Evolutionary conservation across 306 rosid genomes (phyloP), one percentile per base, ranked within the genome.

Genomic region (Mimosa pudica): DNA sequence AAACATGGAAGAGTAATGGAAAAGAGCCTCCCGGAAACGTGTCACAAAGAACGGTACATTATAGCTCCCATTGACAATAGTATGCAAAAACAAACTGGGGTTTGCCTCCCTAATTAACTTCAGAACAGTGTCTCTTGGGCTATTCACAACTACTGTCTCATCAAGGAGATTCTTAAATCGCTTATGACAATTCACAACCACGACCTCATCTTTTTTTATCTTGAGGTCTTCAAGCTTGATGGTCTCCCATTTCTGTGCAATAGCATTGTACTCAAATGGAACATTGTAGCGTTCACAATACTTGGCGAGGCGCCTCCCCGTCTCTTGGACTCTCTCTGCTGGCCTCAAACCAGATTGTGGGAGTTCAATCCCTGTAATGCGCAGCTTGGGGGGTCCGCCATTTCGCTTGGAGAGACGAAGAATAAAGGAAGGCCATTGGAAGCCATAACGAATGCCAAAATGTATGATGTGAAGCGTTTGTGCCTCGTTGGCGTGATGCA

Each of bases 361-460:
- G 63, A 80, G 2, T 54, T 90, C 94, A 78, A 92, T 90, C 47
- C 94, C 94, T 0, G 97, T 92, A 75, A 92, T 83, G 12, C 97
- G 90, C 13, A 92, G 77, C 75, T 86, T 92, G 30, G 90, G 93
- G 11, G 93, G 89, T 8, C 93, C 92, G 8, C 89, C 92, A 0
- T 65, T 1, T 52, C 89, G 84, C 51, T 30, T 79, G 32, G 93
- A 87, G 66, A 90, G 79, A 57, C 73, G 36, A 0, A 66, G 35
- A 52, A 92, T 86, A 60, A 92, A 84, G 13, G 66, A 77, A 55
- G 93, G 94, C 94, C 97, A 90, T 41, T 90, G 93, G 84, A 89
- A 92, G 35, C 97, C 97, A 75, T 92, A 92, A 8, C 74, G 70
- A 78, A 92, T 84, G 49, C 92, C 97, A 17, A 92, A 90, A 70